These are phyloP conservation scores for Phytophthora constricta DNA, from an alignment of 352 stramenopile species.

Conservation along the genomic window DNA sequence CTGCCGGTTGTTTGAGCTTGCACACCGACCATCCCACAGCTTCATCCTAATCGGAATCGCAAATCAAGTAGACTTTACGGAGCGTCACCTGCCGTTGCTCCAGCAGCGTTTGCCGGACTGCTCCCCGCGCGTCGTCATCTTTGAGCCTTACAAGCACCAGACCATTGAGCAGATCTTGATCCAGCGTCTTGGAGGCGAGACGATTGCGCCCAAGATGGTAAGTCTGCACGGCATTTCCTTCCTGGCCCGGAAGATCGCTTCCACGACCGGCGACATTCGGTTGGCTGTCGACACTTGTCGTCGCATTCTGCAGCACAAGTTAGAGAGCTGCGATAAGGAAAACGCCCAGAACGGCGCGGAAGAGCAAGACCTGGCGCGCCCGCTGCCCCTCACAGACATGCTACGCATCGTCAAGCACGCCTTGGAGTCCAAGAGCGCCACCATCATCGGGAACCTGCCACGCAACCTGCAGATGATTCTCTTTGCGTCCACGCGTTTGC, in stretches of 20 bases:
- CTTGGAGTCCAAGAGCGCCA: slow-evolving; percentile 68
- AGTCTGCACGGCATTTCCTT: slow-evolving; percentile 79
- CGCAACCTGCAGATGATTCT: slow-evolving; percentile 87
- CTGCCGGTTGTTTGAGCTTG: slow-evolving; percentile 80
- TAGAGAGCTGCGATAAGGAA: slow-evolving; percentile 41
- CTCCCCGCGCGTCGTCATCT: slow-evolving; percentile 73
- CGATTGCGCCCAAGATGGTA: slow-evolving; percentile 53
- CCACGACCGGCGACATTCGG: slow-evolving; percentile 77
- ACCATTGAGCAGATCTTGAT: slow-evolving; percentile 82
- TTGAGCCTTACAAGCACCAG: slow-evolving; percentile 80
- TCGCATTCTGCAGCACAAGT: slow-evolving; percentile 68
- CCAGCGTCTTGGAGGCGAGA: slow-evolving; percentile 64
- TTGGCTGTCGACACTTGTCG: slow-evolving; percentile 78
- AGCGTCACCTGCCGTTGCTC: slow-evolving; percentile 73
- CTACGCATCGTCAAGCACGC: slow-evolving; percentile 74
- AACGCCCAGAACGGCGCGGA: slow-evolving; percentile 38
- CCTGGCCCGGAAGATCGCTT: slow-evolving; percentile 82
- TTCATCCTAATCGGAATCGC: slow-evolving; percentile 85
- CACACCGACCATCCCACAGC: slow-evolving; percentile 57
- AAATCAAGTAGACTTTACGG: slow-evolving; percentile 87
- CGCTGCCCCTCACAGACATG: slow-evolving; percentile 76
- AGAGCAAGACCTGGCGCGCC: slow-evolving; percentile 27
- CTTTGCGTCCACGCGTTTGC: slow-evolving; percentile 65
- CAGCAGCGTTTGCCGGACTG: slow-evolving; percentile 57
- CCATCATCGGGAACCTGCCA: slow-evolving; percentile 65